A percentile compares a stretch with the other conserved stretches of the same genome.
These are phyloP conservation scores for Colletotrichum simmondsii DNA, from an alignment of 2,329 filamentous ascomycete species.

Conservation along the genomic window DNA sequence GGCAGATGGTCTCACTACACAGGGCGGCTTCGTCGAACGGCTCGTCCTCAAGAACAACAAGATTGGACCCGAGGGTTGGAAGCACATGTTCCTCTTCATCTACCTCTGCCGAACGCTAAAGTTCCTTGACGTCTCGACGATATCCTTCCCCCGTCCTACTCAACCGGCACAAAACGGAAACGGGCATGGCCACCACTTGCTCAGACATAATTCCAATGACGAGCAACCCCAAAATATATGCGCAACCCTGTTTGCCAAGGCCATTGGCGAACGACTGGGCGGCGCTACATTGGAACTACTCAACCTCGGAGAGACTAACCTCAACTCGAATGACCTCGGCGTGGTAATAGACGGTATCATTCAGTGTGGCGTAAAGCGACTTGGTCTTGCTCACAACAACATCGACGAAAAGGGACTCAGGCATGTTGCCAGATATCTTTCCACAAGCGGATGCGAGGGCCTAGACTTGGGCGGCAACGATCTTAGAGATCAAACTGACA, in stretches of 20 bases:
- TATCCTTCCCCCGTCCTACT: conserved; percentile 72
- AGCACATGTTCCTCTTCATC: conserved; percentile 87
- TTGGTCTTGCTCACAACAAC: conserved; percentile 86
- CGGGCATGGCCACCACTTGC: conserved; percentile 41
- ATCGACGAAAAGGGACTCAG: conserved; percentile 79
- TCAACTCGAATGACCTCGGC: conserved; percentile 77
- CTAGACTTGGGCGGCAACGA: conserved; percentile 92
- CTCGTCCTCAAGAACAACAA: conserved; percentile 93
- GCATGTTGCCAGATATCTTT: conserved; percentile 81
- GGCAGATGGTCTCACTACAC: conserved; percentile 53
- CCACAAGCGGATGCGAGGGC: conserved; percentile 82
- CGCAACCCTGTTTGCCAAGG: conserved; percentile 71
- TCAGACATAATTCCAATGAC: conserved; percentile 40
- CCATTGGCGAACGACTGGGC: conserved; percentile 80
- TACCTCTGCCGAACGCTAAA: conserved; percentile 91
- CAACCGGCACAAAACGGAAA: conserved; percentile 37
- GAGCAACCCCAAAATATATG: conserved; percentile 49
- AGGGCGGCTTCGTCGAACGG: conserved; percentile 84
- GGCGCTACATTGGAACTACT: conserved; percentile 84
- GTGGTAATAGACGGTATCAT: conserved; percentile 85
- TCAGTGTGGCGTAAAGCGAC: conserved; percentile 78
- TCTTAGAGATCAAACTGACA: conserved; percentile 64
- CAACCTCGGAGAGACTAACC: conserved; percentile 81
- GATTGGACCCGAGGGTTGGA: conserved; percentile 89
- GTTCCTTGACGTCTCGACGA: conserved; percentile 85